Conservation (phyloP, 345 rosid genomes). For the Eucalyptus grandis region DNA sequence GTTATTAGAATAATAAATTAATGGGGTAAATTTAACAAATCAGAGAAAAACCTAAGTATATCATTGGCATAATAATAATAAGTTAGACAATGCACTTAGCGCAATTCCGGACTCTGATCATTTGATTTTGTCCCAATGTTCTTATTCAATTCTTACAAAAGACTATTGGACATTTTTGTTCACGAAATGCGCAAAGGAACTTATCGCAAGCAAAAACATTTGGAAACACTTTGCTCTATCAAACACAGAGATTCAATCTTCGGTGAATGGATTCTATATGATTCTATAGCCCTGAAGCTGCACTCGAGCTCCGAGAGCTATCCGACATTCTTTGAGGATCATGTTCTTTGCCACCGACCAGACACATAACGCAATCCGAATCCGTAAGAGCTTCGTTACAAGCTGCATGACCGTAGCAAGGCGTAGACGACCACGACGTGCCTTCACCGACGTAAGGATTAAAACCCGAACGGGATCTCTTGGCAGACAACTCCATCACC, state of each 20-base stretch:
- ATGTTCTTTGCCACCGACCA: background rate
- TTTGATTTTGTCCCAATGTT: no score
- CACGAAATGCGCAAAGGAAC: no score
- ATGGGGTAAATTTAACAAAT: no score
- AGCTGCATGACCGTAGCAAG: no score
- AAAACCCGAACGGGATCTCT: background rate
- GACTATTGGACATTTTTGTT: no score
- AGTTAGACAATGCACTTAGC: no score
- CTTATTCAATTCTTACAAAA: no score
- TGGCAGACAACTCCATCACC: background rate
- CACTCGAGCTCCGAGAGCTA: background rate
- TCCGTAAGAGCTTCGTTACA: accelerated
- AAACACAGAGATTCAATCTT: background rate
- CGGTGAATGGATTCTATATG: background rate
- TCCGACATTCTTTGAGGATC: background rate
- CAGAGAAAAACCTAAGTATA: background rate
- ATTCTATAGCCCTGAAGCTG: background rate
- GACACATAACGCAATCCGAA: background rate
- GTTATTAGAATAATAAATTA: no score
- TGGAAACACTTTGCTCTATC: background rate
- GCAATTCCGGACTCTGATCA: no score
- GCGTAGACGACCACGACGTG: accelerated
- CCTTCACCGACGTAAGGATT: background rate
- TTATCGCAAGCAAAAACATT: background rate
- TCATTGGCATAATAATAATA: background rate